Evolutionary conservation across 169 alveolate genomes (phyloP), one percentile per base, ranked within the genome.

Genomic region (Besnoitia besnoiti): DNA sequence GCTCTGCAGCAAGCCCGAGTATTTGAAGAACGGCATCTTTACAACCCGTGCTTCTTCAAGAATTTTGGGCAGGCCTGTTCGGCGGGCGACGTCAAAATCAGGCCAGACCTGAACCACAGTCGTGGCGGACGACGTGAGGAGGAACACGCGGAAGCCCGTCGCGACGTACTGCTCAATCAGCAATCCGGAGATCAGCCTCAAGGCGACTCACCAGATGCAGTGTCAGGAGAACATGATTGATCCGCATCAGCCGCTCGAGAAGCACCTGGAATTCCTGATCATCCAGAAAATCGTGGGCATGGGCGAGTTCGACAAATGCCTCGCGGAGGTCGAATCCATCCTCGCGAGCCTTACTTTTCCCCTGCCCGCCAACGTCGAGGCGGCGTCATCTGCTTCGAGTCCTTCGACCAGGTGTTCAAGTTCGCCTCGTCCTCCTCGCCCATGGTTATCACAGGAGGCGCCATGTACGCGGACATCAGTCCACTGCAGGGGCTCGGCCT

Each of bases 311-410:
- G 89, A 42, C 1, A 33, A 16, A n/a, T 80, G 89, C 89, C 42
- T 35, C 46, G 73, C 61, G 10, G 89, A 61, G 19, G 89, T 80
- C 0, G 19, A 27, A 37, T 27, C 27, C 39, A 10, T 46, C 14
- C 67, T 80, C 27, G 27, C 46, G 16, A 46, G 46, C 73, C 89
- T 67, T 30, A 16, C 61, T 27, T n/a, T 80, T n/a, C 89, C 89
- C 39, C 89, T 80, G 33, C 89, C 89, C 40, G 89, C 89, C 46
- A 80, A 80, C 44, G 73, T 44, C 24, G 89, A 80, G 40, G 89
- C 37, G 37, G 46, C n/a, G 37, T 27, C 89, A 47, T 67, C 14
- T 61, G 89, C 75, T 80, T 80, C 67, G 89, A 80, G 42, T 44
- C 61, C 30, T 27, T 33, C 19, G 61, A 33, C 40, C 89, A 80